Evolutionary conservation across 2,329 filamentous ascomycete species (phyloP), one percentile per base, ranked within the genome.

Genomic region (Fusarium beomiforme): DNA sequence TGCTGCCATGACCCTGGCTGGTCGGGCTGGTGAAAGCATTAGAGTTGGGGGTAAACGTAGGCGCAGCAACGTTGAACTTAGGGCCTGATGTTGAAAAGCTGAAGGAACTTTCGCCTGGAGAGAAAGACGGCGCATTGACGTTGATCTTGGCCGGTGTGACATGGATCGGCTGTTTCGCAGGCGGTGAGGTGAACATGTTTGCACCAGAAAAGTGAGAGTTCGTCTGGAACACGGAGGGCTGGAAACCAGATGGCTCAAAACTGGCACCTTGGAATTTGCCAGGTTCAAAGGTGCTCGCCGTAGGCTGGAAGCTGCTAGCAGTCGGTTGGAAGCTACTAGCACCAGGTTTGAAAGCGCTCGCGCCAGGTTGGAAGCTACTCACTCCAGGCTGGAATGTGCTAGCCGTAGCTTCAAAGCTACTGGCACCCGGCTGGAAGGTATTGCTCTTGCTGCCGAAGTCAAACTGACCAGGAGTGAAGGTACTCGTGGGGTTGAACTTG

Each of bases 61-160:
- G 92, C 7, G 93, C 93, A 78, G 92, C 91, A 6, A 93, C 91
- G 66, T 92, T 90, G 82, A 95, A 93, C 36, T 89, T 90, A 55
- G 89, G 89, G 0, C 87, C 89, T 36, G 88, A 86, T 3, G 88
- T 83, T 8, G 90, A 91, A 77, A 95, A 92, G 77, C 85, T 92
- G 81, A 93, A 93, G 36, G 89, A 85, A 69, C 85, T 88, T 61
- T 86, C 85, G 6, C 86, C 84, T 24, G 94, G 92, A 5, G 90
- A 91, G 80, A 97, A 97, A 2, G 87, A 84, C 26, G 92, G 88
- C 4, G 91, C 91, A 23, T 88, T 85, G 23, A 89, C 89, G 75
- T 93, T 94, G 76, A 95, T 91, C 70, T 86, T 89, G 17, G 80
- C 74, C 11, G 80, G 76, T 33, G 73, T 75, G 36, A 69, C 65